Evolutionary conservation across 2,329 filamentous ascomycete species (phyloP).

Genomic region (Stemphylium vesicarium): DNA sequence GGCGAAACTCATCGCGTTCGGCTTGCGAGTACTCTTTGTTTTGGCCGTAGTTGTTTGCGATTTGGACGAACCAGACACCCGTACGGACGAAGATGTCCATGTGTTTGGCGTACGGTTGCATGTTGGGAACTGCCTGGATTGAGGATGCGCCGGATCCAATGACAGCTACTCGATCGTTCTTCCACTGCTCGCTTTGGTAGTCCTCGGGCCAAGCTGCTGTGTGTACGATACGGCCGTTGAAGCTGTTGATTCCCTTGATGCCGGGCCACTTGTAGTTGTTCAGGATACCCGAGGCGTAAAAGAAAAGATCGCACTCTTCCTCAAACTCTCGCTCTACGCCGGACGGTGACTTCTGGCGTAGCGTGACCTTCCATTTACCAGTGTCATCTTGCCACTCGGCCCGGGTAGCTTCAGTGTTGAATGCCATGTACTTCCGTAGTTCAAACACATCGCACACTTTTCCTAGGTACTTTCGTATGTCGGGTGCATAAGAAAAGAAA

Average conservation of each 20-base stretch:
- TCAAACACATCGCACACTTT: conserved; percentile 58
- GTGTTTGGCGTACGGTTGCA: conserved; percentile 56
- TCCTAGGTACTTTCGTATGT: conserved; percentile 58
- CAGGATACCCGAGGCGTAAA: conserved; percentile 54
- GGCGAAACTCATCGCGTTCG: conserved; percentile 52
- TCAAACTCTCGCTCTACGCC: conserved; percentile 48
- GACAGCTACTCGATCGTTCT: conserved; percentile 51
- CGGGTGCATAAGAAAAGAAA: conserved; percentile 55
- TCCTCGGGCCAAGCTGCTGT: conserved; percentile 56
- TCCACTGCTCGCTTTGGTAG: conserved; percentile 54
- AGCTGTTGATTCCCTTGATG: conserved; percentile 53
- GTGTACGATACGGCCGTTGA: conserved; percentile 53
- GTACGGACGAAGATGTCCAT: conserved; percentile 57
- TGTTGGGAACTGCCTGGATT: conserved; percentile 56
- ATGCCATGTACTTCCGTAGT: conserved; percentile 60
- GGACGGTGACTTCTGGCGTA: conserved; percentile 49
- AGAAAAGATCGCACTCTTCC: conserved; percentile 53
- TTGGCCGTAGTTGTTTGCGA: conserved; percentile 55
- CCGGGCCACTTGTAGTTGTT: conserved; percentile 49
- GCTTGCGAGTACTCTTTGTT: conserved; percentile 55
- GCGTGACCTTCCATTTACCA: conserved; percentile 58
- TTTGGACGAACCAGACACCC: conserved; percentile 54
- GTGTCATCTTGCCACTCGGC: conserved; percentile 58
- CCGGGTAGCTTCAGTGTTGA: conserved; percentile 56
- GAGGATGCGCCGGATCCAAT: conserved; percentile 55